Evolutionary conservation across 495 filamentous ascomycete species (phyloP), one percentile per base, ranked within the genome.

Genomic region (Annulohypoxylon stygium): DNA sequence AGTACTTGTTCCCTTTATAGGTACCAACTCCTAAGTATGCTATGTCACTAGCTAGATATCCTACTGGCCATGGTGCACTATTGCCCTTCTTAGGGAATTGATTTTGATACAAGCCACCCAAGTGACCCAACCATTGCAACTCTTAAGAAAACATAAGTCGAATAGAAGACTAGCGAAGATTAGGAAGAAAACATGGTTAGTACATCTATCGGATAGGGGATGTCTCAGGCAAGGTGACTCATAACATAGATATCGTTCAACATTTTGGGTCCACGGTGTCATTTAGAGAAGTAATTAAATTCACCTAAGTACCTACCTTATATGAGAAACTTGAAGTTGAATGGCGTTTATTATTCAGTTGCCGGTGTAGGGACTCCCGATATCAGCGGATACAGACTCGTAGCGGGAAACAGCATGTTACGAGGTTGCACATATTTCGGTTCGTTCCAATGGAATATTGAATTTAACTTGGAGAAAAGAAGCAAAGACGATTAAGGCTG

Each of bases 351-450:
- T 53, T 12, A 23, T 12, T 12, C 11, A 25, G 23, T 7, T 36
- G 30, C 37, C 57, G 37, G 43, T 37, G 14, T 33, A 45, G 37
- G 34, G 53, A 63, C 39, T 37, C 37, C 34, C 30, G 20, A 30
- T 33, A 39, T 39, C 30, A 62, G 26, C 10, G 50, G 50, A 69
- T 39, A 55, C 20, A 14, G 18, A 11, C n/a, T 30, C 10, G 0
- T 48, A 16, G 37, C 59, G 66, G 66, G n/a, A 62, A 34, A 57
- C 36, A n/a, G 50, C 66, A 69, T 59, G 48, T 50, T 55, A 37
- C 50, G 30, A 11, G 45, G 23, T 61, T 26, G 47, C 34, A 61
- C 45, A 61, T 53, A 47, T 33, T 39, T 45, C 34, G 1, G 34
- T 12, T 11, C 23, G 11, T 50, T 11, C n/a, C 2, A 23, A 50